These are phyloP conservation scores for Cerioporus squamosus DNA, from an alignment of 1,284 basidiomycete species.

Conservation along the genomic window DNA sequence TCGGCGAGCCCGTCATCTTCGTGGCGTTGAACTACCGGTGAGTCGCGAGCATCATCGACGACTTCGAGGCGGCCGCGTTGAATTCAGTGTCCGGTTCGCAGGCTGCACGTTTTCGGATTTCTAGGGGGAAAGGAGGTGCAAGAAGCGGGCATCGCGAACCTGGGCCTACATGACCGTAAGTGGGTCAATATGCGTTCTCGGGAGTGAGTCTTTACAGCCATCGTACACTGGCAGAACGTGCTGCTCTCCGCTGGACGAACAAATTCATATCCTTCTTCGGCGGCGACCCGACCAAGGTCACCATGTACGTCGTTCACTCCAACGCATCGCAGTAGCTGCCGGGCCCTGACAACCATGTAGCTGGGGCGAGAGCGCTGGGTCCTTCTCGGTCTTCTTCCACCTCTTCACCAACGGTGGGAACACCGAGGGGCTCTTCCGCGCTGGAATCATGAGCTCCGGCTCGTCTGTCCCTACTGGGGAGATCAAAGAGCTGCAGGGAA, in stretches of 20 bases:
- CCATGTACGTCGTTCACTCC: slow-evolving; percentile 24
- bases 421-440: slow-evolving; percentile 39
- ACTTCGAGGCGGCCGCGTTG: too few relatives aligned
- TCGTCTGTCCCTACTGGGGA: slow-evolving; percentile 35
- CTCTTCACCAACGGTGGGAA: slow-evolving; percentile 38
- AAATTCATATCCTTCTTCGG: slow-evolving; percentile 46
- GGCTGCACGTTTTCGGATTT: background rate
- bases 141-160: slow-evolving; percentile 53
- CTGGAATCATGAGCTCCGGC: slow-evolving; percentile 42
- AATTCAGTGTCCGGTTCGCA: too few relatives aligned
- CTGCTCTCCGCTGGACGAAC: slow-evolving; percentile 62
- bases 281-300: slow-evolving; percentile 42
- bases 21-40: slow-evolving; percentile 41
- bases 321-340: too few relatives aligned
- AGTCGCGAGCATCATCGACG: background rate
- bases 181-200: too few relatives aligned
- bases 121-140: slow-evolving; percentile 45
- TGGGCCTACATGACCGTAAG: slow-evolving; percentile 58
- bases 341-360: slow-evolving; percentile 17
- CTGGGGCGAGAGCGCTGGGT: slow-evolving; percentile 48
- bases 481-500: slow-evolving; percentile 34
- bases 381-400: slow-evolving; percentile 38
- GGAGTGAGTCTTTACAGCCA: background rate
- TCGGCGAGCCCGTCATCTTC: slow-evolving; percentile 38
- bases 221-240: slow-evolving; percentile 10